phyloP scores from a whole-genome alignment of 2,329 filamentous ascomycete species.

The Aspergillus neotritici region DNA sequence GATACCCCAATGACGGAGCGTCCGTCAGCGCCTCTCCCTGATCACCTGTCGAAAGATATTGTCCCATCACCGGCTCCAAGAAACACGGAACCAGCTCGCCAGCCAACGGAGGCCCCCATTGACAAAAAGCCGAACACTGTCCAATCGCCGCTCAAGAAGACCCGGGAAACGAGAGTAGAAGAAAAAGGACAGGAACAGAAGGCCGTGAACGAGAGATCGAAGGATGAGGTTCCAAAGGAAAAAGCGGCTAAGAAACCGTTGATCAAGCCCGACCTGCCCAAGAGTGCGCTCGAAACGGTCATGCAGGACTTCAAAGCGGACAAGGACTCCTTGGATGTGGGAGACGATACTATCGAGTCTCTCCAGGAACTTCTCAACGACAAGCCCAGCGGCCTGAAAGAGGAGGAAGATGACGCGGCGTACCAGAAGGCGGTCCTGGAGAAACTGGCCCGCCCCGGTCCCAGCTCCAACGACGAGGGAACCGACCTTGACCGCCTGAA shows the following conservation, averaged over 20 bases:
- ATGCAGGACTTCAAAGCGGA: slow-evolving; percentile 37
- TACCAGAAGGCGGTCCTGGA: slow-evolving; percentile 28
- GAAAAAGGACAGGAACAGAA: slow-evolving; percentile 7
- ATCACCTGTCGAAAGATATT: slow-evolving; percentile 23
- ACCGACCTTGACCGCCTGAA: slow-evolving; percentile 34
- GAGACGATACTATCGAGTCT: slow-evolving; percentile 44
- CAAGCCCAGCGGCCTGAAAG: slow-evolving; percentile 21
- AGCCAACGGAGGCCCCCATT: slow-evolving; percentile 7
- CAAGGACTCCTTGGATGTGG: slow-evolving; percentile 34
- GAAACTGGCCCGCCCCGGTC: slow-evolving; percentile 18
- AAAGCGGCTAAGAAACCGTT: slow-evolving; percentile 12
- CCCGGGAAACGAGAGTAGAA: slow-evolving; percentile 2
- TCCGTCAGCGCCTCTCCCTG: slow-evolving; percentile 15
- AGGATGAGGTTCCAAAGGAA: not conserved
- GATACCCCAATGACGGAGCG: slow-evolving; percentile 43
- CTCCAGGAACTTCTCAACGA: slow-evolving; percentile 39
- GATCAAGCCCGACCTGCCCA: slow-evolving; percentile 35
- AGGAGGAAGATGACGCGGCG: slow-evolving; percentile 27
- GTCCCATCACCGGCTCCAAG: slow-evolving; percentile 11
- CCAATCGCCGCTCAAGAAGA: slow-evolving; percentile 4
- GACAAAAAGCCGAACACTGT: slow-evolving; percentile 2
- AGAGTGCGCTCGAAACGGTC: slow-evolving; percentile 39
- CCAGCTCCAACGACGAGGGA: slow-evolving; percentile 16
- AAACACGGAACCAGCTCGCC: slow-evolving; percentile 2
- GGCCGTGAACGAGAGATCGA: not conserved